Percentiles rank a stretch among this genome's conserved stretches.
Conservation (phyloP, 495 filamentous ascomycete species). For the Penicillium mononematosum region DNA sequence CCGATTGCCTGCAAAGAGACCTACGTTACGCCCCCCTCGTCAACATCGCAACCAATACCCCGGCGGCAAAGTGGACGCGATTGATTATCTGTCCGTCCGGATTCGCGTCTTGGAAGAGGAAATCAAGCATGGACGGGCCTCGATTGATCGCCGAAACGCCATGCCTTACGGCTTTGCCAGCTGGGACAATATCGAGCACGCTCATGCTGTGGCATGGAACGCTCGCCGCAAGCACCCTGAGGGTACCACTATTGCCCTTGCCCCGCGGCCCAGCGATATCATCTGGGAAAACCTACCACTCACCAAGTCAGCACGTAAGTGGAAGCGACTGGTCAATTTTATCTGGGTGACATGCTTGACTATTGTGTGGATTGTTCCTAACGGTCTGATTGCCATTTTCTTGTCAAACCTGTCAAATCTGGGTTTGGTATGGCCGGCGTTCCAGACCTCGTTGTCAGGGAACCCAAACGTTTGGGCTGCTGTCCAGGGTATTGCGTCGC, state of each 20-base stretch:
- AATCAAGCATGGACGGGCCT: constrained; percentile 76
- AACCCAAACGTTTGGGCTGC: constrained; percentile 74
- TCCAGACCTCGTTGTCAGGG: constrained; percentile 59
- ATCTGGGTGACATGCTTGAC: constrained; percentile 82
- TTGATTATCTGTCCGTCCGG: constrained; percentile 84
- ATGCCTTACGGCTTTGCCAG: constrained; percentile 94
- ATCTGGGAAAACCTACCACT: constrained; percentile 94
- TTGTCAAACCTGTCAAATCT: constrained; percentile 79
- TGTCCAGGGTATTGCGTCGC: constrained; percentile 92
- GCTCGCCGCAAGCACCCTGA: constrained; percentile 76
- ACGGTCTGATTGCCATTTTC: constrained; percentile 93
- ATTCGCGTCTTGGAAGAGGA: constrained; percentile 79
- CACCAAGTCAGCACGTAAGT: constrained; percentile 60
- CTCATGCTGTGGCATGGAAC: constrained; percentile 82
- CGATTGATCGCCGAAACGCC: constrained; percentile 80
- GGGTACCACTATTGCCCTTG: constrained; percentile 74
- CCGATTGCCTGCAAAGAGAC: constrained; percentile 73
- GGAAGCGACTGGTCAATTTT: constrained; percentile 73
- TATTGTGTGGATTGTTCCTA: constrained; percentile 87
- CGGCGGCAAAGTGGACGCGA: constrained; percentile 74
- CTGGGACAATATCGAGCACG: constrained; percentile 81
- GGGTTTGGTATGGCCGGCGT: constrained; percentile 75
- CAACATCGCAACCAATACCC: constrained; percentile 53
- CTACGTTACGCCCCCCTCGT: constrained; percentile 74
- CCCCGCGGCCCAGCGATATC: constrained; percentile 84